phyloP scores from a whole-genome alignment of 1,284 basidiomycete genomes.

The Cryptococcus sp. region DNA sequence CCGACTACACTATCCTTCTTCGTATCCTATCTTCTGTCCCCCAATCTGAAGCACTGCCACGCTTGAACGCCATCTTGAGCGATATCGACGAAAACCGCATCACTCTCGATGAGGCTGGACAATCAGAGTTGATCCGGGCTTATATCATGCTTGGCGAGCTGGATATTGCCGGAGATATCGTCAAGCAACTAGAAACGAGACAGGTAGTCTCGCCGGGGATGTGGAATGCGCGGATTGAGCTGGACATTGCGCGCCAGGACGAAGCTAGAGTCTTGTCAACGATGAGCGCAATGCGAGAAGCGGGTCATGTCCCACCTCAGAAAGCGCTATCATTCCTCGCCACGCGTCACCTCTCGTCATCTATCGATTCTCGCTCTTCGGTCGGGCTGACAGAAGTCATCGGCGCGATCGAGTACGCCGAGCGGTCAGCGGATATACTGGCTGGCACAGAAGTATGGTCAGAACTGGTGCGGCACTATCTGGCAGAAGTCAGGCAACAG shows the following conservation, averaged over 20 bases:
- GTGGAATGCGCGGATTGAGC: constrained; percentile 18
- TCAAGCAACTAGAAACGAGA: constrained; percentile 3
- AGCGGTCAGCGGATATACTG: constrained; percentile 6
- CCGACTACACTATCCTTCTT: constrained; percentile 12
- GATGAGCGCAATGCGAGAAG: constrained; percentile 9
- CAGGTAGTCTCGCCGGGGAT: constrained; percentile 4
- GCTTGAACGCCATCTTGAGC: constrained; percentile 1
- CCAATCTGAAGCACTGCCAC: not conserved
- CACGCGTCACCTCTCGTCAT: constrained; percentile 1
- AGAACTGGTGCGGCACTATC: constrained; percentile 11
- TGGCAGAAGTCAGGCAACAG: constrained; percentile 8
- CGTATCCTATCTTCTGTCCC: not conserved
- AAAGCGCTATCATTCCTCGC: constrained; percentile 19
- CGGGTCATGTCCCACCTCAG: constrained; percentile 9
- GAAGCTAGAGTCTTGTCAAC: constrained; percentile 6
- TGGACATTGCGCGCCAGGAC: constrained; percentile 21
- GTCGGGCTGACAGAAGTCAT: constrained; percentile 14
- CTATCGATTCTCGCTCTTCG: constrained; percentile 5
- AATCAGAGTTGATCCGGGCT: constrained; percentile 20
- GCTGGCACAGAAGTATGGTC: constrained; percentile 23
- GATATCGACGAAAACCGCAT: constrained; percentile 9
- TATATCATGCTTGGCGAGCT: constrained; percentile 17
- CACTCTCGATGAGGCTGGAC: constrained; percentile 9
- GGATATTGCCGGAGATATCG: constrained; percentile 13
- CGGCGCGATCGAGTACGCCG: constrained; percentile 14